Evolutionary conservation across 805 yeast genomes (phyloP).

Genomic region (Candida ascalaphidarum): DNA sequence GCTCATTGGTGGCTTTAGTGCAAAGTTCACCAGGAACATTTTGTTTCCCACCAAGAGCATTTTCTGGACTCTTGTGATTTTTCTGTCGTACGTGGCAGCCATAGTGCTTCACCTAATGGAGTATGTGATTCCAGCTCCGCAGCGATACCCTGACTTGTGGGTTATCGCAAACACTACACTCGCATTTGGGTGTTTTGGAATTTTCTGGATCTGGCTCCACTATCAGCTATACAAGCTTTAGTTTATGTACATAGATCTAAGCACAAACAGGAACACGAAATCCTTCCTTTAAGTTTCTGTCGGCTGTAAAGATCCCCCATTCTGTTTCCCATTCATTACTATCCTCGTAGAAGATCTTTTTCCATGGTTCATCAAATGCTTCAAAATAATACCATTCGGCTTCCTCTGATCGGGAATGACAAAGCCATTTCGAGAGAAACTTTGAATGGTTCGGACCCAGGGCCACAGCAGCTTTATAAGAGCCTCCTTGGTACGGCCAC

Average conservation of each 20-base stretch:
- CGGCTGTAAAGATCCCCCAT: slow-evolving; percentile 56
- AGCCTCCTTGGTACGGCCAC: slow-evolving; percentile 65
- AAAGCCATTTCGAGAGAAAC: slow-evolving; percentile 46
- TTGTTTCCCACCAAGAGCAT: slow-evolving; percentile 14
- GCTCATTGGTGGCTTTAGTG: slow-evolving; percentile 60
- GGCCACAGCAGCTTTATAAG: slow-evolving; percentile 37
- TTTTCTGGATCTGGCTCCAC: slow-evolving; percentile 81
- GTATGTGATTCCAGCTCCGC: slow-evolving; percentile 41
- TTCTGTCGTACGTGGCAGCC: slow-evolving; percentile 33
- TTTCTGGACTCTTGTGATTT: slow-evolving; percentile 17
- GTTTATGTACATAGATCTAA: too few relatives aligned
- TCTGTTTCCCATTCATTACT: slow-evolving; percentile 56
- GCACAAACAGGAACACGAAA: too few relatives aligned
- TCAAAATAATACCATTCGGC: slow-evolving; percentile 56
- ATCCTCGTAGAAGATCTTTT: slow-evolving; percentile 39
- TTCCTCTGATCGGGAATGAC: too few relatives aligned
- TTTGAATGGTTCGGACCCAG: slow-evolving; percentile 33
- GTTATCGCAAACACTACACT: slow-evolving; percentile 65
- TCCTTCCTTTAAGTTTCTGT: slow-evolving; percentile 38
- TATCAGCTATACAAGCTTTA: slow-evolving; percentile 28
- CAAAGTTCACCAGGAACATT: slow-evolving; percentile 8
- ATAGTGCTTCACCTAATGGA: slow-evolving; percentile 49
- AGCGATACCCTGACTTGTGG: slow-evolving; percentile 75
- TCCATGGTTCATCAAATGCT: slow-evolving; percentile 73
- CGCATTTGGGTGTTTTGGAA: slow-evolving; percentile 64